Evolutionary conservation across 148 eudicot species (phyloP).

Genomic region (Chenopodium suecicum): DNA sequence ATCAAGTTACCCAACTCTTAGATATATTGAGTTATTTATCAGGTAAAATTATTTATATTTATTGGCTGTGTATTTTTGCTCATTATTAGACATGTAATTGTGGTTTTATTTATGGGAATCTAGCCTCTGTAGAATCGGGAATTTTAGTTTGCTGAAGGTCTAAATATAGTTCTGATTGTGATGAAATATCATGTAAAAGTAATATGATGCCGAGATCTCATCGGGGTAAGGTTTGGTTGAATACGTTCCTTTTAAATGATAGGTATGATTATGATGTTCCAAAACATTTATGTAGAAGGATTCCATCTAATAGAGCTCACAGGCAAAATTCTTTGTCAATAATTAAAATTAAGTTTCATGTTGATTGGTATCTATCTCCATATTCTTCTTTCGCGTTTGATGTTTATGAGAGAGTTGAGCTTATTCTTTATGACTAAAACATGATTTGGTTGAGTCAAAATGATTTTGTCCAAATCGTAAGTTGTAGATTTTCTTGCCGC

Average conservation of each 20-base stretch:
- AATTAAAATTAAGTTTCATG: too few relatives aligned
- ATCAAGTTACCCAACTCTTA: too few relatives aligned
- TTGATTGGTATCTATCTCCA: not conserved
- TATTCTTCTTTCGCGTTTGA: not conserved
- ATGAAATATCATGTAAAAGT: too few relatives aligned
- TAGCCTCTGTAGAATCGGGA: too few relatives aligned
- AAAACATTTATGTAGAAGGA: not conserved
- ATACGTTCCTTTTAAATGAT: not conserved
- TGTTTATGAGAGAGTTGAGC: not conserved
- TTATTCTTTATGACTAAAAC: not conserved
- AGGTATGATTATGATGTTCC: not conserved
- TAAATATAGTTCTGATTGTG: too few relatives aligned
- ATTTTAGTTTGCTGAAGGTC: too few relatives aligned
- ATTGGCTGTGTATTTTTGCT: too few relatives aligned
- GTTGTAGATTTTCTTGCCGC: not conserved
- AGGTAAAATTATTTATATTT: too few relatives aligned
- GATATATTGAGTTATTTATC: too few relatives aligned
- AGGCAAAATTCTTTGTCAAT: too few relatives aligned
- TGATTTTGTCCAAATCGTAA: not conserved
- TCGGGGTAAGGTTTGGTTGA: not conserved
- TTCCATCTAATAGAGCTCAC: not conserved
- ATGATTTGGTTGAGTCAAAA: not conserved
- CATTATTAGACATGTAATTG: too few relatives aligned
- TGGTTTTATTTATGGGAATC: too few relatives aligned
- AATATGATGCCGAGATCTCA: not conserved